Evolutionary conservation across 306 rosid species (phyloP).

Genomic region (Pyrus betulifolia): DNA sequence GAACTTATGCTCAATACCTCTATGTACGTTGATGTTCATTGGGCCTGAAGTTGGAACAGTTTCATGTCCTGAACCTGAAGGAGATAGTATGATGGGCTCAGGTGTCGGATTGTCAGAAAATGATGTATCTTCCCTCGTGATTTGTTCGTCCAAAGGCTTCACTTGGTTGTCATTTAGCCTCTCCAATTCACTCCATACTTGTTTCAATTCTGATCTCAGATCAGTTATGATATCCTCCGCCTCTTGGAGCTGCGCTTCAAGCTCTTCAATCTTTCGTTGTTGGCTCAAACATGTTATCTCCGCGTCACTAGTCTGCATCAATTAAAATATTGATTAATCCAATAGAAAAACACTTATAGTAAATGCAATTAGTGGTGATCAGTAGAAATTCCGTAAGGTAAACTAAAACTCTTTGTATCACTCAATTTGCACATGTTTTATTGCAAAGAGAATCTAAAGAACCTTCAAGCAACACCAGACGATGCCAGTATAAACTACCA

Average conservation of each 20-base stretch:
- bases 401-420: background rate
- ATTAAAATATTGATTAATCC: slow-evolving; percentile 4
- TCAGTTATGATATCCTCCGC: slow-evolving; percentile 71
- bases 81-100: slow-evolving; percentile 9
- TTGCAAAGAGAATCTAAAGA: background rate
- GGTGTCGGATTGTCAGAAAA: slow-evolving; percentile 11
- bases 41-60: slow-evolving; percentile 21
- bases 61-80: slow-evolving; percentile 23
- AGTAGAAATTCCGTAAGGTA: background rate
- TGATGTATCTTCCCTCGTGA: slow-evolving; percentile 20
- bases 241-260: slow-evolving; percentile 64
- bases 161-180: slow-evolving; percentile 33
- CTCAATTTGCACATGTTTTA: background rate
- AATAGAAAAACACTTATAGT: background rate
- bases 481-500: background rate
- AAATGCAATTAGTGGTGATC: background rate
- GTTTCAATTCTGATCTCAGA: slow-evolving; percentile 57
- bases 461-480: background rate
- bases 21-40: slow-evolving; percentile 11
- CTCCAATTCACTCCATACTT: slow-evolving; percentile 32
- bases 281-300: slow-evolving; percentile 38
- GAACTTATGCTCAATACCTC: slow-evolving; percentile 17
- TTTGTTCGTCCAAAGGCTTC: slow-evolving; percentile 19
- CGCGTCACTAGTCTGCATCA: slow-evolving; percentile 47
- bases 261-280: slow-evolving; percentile 49